Conservation (phyloP, 305 asterid species). For the Rubia peregrina region DNA sequence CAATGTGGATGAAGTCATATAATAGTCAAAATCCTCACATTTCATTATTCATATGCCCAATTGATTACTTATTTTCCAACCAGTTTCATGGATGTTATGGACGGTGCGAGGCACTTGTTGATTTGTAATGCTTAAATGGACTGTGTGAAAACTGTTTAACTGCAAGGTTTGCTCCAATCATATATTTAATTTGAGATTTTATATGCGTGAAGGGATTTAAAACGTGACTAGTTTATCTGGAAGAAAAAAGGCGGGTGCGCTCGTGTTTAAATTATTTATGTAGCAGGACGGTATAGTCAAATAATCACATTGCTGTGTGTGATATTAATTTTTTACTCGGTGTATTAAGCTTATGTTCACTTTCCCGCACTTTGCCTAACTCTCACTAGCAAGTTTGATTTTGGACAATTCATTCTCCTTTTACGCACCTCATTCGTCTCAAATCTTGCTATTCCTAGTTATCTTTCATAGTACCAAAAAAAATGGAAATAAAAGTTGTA, state of each 20-base stretch:
- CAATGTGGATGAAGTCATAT: no score
- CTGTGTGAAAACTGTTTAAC: background rate
- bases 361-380: background rate
- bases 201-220: background rate
- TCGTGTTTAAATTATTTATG: background rate
- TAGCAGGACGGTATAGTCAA: background rate
- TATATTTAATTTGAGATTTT: background rate
- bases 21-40: background rate
- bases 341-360: background rate
- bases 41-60: background rate
- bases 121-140: background rate
- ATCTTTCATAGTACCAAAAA: no score
- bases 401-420: no score
- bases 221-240: background rate
- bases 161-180: background rate
- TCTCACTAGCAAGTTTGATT: no score
- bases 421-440: no score
- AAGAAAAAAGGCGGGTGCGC: background rate
- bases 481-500: no score
- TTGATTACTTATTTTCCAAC: background rate
- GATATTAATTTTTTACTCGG: background rate
- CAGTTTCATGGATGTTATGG: background rate
- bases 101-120: constrained; percentile 8
- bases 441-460: no score
- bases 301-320: background rate